These are phyloP conservation scores for Rhizopus arrhizus DNA, from an alignment of 371 early-diverging fungal genomes.

Conservation along the genomic window DNA sequence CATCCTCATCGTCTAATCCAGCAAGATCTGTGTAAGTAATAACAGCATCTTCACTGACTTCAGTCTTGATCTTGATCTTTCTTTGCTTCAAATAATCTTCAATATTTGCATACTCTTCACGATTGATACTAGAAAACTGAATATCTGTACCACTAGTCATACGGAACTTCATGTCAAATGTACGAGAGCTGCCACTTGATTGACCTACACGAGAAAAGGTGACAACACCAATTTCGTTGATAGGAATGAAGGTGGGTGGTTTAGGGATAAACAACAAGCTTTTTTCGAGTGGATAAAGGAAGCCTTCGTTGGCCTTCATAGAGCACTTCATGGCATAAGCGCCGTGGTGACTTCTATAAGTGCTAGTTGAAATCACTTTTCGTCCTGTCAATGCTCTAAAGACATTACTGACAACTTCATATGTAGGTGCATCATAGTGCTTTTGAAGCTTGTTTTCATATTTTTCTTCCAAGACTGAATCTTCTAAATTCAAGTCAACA, in stretches of 20 bases:
- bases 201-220: conserved; percentile 89
- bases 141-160: conserved; percentile 78
- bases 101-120: conserved; percentile 86
- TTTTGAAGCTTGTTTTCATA: conserved; percentile 83
- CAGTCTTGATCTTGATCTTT: conserved; percentile 83
- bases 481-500: conserved; percentile 79
- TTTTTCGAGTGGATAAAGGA: conserved; percentile 93
- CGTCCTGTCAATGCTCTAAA: conserved; percentile 85
- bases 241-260: conserved; percentile 87
- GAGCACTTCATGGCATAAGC: conserved; percentile 93
- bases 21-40: conserved; percentile 64
- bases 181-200: conserved; percentile 70
- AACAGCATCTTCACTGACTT: conserved; percentile 65
- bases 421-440: conserved; percentile 88
- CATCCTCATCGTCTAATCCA: conserved; percentile 62
- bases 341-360: conserved; percentile 72
- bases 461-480: conserved; percentile 65
- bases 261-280: conserved; percentile 96
- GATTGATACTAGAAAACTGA: conserved; percentile 86
- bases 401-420: conserved; percentile 89
- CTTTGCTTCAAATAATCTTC: conserved; percentile 81
- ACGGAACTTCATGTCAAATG: conserved; percentile 93
- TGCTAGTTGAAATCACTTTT: conserved; percentile 77
- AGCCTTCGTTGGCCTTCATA: conserved; percentile 97
- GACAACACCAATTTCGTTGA: conserved; percentile 84